Evolutionary conservation across 106 monocot genomes (phyloP), one percentile per base, ranked within the genome.

Genomic region (Allium fistulosum): DNA sequence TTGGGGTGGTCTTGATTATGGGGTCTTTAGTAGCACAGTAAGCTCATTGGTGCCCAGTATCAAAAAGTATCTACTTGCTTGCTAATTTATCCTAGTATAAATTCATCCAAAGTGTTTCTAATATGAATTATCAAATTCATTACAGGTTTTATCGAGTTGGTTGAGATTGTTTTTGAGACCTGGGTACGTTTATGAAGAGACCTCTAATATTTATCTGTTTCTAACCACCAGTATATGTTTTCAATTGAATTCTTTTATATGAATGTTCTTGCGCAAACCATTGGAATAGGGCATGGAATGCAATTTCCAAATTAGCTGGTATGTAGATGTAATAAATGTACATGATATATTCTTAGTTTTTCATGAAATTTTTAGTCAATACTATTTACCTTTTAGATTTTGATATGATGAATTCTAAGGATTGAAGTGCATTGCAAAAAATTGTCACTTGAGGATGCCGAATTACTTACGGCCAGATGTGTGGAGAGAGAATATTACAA

Each of bases 381-480:
- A 22, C 22, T 22, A 22, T 22, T 22, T 22, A 22, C 1, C 10
- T 7, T 0, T 17, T n/a, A 48, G 66, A 26, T 53, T 71, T 46
- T 69, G 8, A 59, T 59, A 11, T 71, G 59, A 11, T 48, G 3
- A 10, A 9, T 48, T 45, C 7, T 26, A 82, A 88, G 93, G 93
- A 27, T 69, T 89, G 73, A 94, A 89, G 77, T 74, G 93, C 49
- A 89, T 88, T 0, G 89, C 89, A 66, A 94, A 94, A 80, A 94
- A 89, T 71, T 94, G 89, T 71, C 73, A 86, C 49, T 84, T 94
- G 9, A 76, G 93, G 61, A 89, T 88, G 89, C 82, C 90, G 75
- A 94, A 94, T 52, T 94, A 94, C 58, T 78, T 89, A 48, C 74
- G 86, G 66, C 89, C 89, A n/a, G 93, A 90, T 69, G 83, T 94